phyloP scores from a whole-genome alignment of 768 basidiomycete species.

The Trametes villosa region DNA sequence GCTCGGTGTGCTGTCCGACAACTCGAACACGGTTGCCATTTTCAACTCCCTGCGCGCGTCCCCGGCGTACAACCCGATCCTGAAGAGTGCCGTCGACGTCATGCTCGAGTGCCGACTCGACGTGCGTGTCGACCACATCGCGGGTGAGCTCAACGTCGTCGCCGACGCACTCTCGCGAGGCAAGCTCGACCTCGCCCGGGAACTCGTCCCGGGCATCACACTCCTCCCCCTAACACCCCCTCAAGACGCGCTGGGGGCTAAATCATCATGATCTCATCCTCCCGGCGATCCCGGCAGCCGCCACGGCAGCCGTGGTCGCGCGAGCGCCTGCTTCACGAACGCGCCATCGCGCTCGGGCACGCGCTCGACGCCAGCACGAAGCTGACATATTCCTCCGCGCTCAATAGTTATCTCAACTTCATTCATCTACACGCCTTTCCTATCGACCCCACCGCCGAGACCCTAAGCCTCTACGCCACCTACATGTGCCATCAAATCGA shows the following conservation, averaged over 20 bases:
- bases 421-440: too few relatives aligned
- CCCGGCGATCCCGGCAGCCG: constrained; percentile 37
- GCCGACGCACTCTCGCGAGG: neutral
- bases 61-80: neutral
- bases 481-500: too few relatives aligned
- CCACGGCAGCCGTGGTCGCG: constrained; percentile 38
- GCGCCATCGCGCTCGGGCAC: too few relatives aligned
- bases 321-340: constrained; percentile 38
- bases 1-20: constrained; percentile 26
- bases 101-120: neutral
- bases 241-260: constrained; percentile 31
- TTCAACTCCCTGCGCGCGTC: constrained; percentile 29
- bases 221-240: constrained; percentile 23
- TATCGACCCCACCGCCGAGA: too few relatives aligned
- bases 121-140: neutral
- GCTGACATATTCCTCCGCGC: constrained; percentile 36
- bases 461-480: too few relatives aligned
- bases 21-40: constrained; percentile 32
- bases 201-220: neutral
- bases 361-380: constrained; percentile 35
- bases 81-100: neutral
- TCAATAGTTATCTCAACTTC: constrained; percentile 45
- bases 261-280: constrained; percentile 21
- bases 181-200: neutral
- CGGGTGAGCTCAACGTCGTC: neutral